Base-by-base conservation (phyloP, 2,329 filamentous ascomycete genomes). In the Aspergillus versicolor region DNA sequence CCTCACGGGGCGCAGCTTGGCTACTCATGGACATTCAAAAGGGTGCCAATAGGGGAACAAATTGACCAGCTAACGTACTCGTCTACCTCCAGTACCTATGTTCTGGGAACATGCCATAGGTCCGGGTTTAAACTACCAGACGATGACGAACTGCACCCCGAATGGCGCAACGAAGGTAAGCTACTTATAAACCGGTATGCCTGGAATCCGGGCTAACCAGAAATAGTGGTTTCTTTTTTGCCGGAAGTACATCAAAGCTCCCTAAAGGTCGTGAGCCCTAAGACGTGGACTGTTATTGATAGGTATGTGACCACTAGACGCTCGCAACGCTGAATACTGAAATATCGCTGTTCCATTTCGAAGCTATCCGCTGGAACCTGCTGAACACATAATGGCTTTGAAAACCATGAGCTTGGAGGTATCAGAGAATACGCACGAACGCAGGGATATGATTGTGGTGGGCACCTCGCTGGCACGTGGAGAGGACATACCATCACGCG, bases 341-440 rank as follows among this genome's bases (percentile, higher is more conserved):
- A 22, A 64, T 17, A 30, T 49, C 58, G n/a, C 54, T 45, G 24
- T 47, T 43, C 40, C 19, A 30, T 19, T 45, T 34, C 21, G 21
- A 61, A 79, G 77, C 48, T 79, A 92, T 52, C 79, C 86, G 43
- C 82, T 96, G 63, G 90, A 92, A 53, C 78, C 84, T 0, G 87
- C 83, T 60, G 93, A 97, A 75, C 84, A 86, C 12, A 81, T 96
- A 13, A 88, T 94, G 70, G 91, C 89, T 60, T 84, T 97, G 67
- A 88, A 93, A 71, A 88, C 89, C 4, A 82, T 97, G 40, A 88
- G 89, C 54, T 84, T 99, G 13, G 94, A 97, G 73, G 82, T 96
- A 7, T 97, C 92, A 0, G 94, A 99, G 74, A 86, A 88, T 34
- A 97, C 92, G 0, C 91, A 94, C 69, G 90, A 96, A 70, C 87